Evolutionary conservation across 768 basidiomycete genomes (phyloP).

Genomic region (Boletus huronensis): DNA sequence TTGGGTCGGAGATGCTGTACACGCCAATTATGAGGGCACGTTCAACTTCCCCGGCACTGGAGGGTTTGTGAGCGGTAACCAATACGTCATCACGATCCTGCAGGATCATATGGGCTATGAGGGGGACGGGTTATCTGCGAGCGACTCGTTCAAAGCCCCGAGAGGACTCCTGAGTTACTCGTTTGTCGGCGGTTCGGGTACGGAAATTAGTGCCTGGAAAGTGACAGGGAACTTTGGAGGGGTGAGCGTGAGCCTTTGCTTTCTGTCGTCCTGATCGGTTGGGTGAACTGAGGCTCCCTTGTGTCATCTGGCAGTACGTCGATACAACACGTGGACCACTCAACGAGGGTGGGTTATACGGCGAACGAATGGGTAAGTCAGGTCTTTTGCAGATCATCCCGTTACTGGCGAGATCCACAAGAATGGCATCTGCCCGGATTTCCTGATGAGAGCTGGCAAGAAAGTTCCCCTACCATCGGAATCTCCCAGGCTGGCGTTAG

Average conservation of each 20-base stretch:
- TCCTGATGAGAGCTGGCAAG: conserved; percentile 45
- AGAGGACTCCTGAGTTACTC: conserved; percentile 47
- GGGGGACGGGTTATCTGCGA: conserved; percentile 40
- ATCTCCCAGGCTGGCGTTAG: conserved; percentile 42
- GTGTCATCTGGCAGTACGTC: conserved; percentile 33
- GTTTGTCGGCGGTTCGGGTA: conserved; percentile 39
- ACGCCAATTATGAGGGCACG: conserved; percentile 12
- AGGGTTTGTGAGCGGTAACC: conserved; percentile 21
- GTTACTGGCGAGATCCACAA: conserved; percentile 5
- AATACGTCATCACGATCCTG: conserved; percentile 46
- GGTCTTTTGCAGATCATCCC: background rate
- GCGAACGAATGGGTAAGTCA: conserved; percentile 43
- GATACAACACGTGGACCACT: conserved; percentile 52
- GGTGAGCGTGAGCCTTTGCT: conserved; percentile 34
- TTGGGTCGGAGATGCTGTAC: conserved; percentile 26
- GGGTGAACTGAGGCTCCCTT: background rate
- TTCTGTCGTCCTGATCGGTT: background rate
- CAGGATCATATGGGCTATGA: conserved; percentile 57
- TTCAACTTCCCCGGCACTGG: conserved; percentile 10
- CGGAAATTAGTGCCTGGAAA: conserved; percentile 44
- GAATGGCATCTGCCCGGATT: conserved; percentile 60
- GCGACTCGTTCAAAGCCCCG: conserved; percentile 46
- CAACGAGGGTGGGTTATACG: conserved; percentile 59
- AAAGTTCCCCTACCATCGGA: conserved; percentile 40
- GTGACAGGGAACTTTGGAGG: conserved; percentile 49